Base-by-base conservation (phyloP, 768 basidiomycete species). In the Dictyophora rubrovolvata region DNA sequence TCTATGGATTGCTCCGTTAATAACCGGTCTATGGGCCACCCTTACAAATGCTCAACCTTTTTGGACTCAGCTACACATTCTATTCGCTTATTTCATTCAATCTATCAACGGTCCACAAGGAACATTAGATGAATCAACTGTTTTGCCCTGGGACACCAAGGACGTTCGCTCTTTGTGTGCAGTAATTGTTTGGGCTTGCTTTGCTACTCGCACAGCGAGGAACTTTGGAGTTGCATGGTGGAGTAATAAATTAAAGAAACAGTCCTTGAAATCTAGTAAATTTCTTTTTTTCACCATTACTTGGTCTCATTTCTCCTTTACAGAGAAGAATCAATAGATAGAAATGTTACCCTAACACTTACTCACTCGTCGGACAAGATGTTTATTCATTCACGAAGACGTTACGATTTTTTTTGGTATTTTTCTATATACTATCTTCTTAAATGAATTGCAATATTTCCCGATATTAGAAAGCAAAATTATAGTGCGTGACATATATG, bases 1-100 rank as follows among this genome's bases (percentile, higher is more conserved):
- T 67, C 69, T 93, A 33, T 95, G 93, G 92, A 82, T 82, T 69
- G 90, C 93, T 9, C 85, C 90, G 7, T 71, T 85, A 63, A 73
- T 85, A 64, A 91, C 90, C 11, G 87, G 76, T 0, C 67, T 93
- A 10, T 93, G 89, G 67, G 84, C 92, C 55, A 79, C 84, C 59
- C 77, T 93, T 54, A 93, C 91, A 9, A 89, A 93, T 62, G 85
- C 88, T 1, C 91, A 94, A 68, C 87, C 91, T 0, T 87, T 87
- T 69, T 93, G 62, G 71, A 36, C 49, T 50, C 46, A 37, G 62
- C 37, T 64, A 57, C 59, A 21, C 50, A 2, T 62, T 61, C 20
- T 55, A 60, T 23, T 66, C 57, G 50, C 23, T 4, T 54, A 21
- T 37, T 61, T 48, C 14, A 33, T 48, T n/a, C 50, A 20, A 57